Evolutionary conservation across 2,329 filamentous ascomycete species (phyloP).

Genomic region (Paracoccidioides lutzii): DNA sequence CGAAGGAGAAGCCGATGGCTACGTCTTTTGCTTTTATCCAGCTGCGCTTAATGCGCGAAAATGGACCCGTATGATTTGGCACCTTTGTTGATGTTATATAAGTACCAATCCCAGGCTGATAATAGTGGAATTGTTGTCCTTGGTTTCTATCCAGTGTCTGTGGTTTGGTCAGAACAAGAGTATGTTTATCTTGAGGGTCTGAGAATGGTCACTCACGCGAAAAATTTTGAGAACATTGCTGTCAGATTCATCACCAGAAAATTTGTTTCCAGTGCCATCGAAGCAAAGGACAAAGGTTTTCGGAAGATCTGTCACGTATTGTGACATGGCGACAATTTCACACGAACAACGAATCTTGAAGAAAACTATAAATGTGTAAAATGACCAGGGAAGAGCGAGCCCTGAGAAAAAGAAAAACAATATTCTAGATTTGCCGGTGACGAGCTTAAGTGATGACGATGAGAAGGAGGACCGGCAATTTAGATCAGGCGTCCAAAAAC

Average conservation of each 20-base stretch:
- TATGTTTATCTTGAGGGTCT: neutral
- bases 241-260: conserved; percentile 29
- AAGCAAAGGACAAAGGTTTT: conserved; percentile 16
- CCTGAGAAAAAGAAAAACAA: too few species aligned
- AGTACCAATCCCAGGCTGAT: conserved; percentile 30
- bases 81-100: conserved; percentile 29
- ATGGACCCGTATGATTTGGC: conserved; percentile 18
- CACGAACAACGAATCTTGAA: neutral
- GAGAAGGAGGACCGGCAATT: too few species aligned
- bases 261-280: conserved; percentile 20
- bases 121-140: conserved; percentile 12
- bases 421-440: too few species aligned
- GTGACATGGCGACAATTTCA: conserved; percentile 21
- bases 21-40: conserved; percentile 11
- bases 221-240: conserved; percentile 43
- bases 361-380: too few species aligned
- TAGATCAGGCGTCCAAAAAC: too few species aligned
- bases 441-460: too few species aligned
- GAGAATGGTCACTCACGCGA: conserved; percentile 6
- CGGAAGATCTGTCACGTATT: conserved; percentile 37
- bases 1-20: conserved; percentile 26
- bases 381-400: too few species aligned
- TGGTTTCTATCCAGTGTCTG: conserved; percentile 28
- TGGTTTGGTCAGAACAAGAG: conserved; percentile 1
- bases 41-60: conserved; percentile 13